Evolutionary conservation across 371 early-diverging fungal genomes (phyloP).

Genomic region (Rhizomucor pusillus): DNA sequence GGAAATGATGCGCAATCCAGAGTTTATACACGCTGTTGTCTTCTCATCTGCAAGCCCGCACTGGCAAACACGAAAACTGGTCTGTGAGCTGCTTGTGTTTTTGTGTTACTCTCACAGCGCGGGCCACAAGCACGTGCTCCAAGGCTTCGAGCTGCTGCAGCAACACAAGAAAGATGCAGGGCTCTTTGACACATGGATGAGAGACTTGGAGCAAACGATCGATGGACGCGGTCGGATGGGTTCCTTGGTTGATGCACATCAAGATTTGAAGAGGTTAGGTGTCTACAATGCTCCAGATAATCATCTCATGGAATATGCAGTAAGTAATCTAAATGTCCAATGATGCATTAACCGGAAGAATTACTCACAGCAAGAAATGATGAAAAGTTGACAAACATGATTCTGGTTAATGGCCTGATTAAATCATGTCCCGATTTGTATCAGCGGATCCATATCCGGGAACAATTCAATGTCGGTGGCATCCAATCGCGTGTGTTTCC

Average conservation of each 20-base stretch:
- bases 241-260: slow-evolving; percentile 61
- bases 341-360: no score
- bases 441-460: slow-evolving; percentile 71
- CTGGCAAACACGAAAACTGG: slow-evolving; percentile 67
- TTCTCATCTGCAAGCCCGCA: slow-evolving; percentile 74
- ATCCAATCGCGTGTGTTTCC: slow-evolving; percentile 44
- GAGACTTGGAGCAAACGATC: slow-evolving; percentile 60
- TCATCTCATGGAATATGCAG: slow-evolving; percentile 77
- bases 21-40: slow-evolving; percentile 64
- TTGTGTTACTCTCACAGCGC: slow-evolving; percentile 70
- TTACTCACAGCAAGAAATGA: no score
- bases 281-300: slow-evolving; percentile 55
- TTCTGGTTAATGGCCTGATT: slow-evolving; percentile 77
- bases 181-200: slow-evolving; percentile 76
- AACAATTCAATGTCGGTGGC: slow-evolving; percentile 71
- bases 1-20: slow-evolving; percentile 64
- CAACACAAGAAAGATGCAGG: slow-evolving; percentile 49
- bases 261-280: slow-evolving; percentile 56
- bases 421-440: slow-evolving; percentile 70
- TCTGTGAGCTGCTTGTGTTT: slow-evolving; percentile 75
- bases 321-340: slow-evolving; percentile 17
- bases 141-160: slow-evolving; percentile 48
- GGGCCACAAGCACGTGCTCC: slow-evolving; percentile 68
- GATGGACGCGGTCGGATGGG: slow-evolving; percentile 70
- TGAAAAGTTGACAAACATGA: slow-evolving; percentile 69